These are phyloP conservation scores for Leishmania tarentolae DNA, from an alignment of 208 protist genomes.

Conservation along the genomic window DNA sequence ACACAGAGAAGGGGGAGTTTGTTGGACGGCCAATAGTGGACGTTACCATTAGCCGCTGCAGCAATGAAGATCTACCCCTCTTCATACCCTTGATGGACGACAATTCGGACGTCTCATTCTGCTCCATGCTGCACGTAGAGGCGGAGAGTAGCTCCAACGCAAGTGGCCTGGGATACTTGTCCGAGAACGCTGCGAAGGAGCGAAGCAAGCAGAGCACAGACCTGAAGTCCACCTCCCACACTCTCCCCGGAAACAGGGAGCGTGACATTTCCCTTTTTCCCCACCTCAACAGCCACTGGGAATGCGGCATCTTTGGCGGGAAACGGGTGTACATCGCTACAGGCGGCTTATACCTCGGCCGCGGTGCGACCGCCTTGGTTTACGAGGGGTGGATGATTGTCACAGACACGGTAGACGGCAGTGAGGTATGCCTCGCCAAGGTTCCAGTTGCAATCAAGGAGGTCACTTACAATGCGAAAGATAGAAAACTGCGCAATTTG, in stretches of 20 bases:
- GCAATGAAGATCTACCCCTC: slow-evolving; percentile 2
- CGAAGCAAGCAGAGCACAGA: slow-evolving; percentile 1
- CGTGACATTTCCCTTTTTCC: slow-evolving; percentile 12
- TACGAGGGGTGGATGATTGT: slow-evolving; percentile 22
- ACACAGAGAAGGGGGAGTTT: background rate
- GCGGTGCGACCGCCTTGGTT: slow-evolving; percentile 20
- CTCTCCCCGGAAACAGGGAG: background rate
- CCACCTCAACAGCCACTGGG: slow-evolving; percentile 17
- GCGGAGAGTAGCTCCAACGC: slow-evolving; percentile 5
- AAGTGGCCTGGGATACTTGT: background rate
- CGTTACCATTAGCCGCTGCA: background rate
- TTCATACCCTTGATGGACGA: slow-evolving; percentile 11
- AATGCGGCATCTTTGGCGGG: slow-evolving; percentile 30
- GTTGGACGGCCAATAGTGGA: background rate
- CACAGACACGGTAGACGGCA: slow-evolving; percentile 12
- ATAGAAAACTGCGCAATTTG: slow-evolving; percentile 15
- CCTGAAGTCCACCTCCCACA: background rate
- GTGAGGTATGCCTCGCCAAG: slow-evolving; percentile 9
- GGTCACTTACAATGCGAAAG: slow-evolving; percentile 18
- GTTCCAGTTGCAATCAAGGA: slow-evolving; percentile 31
- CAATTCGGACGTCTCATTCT: background rate
- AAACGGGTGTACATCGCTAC: slow-evolving; percentile 25
- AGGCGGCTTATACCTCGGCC: slow-evolving; percentile 12
- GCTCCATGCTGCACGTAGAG: slow-evolving; percentile 8
- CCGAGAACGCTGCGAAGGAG: background rate